Evolutionary conservation across 371 early-diverging fungal genomes (phyloP).

Genomic region (Zopfochytrium polystomum): DNA sequence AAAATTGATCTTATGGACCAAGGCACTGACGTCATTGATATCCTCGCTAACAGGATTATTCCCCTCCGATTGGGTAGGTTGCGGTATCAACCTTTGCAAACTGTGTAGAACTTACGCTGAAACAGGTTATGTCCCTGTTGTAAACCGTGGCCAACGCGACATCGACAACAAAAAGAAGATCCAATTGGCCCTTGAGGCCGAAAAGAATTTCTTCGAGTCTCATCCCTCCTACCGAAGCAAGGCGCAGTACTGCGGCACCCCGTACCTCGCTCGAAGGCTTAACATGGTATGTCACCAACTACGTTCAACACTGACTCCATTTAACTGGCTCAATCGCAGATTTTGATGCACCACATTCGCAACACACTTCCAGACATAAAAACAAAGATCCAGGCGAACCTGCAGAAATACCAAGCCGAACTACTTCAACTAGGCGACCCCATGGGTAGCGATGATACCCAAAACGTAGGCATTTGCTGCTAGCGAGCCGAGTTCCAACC

Average conservation of each 20-base stretch:
- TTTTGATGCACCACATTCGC: constrained; percentile 96
- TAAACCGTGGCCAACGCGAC: constrained; percentile 96
- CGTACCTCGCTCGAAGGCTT: constrained; percentile 91
- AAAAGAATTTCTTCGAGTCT: constrained; percentile 88
- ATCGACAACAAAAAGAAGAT: constrained; percentile 91
- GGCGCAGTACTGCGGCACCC: constrained; percentile 97
- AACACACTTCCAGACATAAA: constrained; percentile 97
- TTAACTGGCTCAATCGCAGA: constrained; percentile 49
- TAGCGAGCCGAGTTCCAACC: no score
- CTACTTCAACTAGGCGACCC: constrained; percentile 88
- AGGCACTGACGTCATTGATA: constrained; percentile 99
- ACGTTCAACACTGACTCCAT: constrained; percentile 11
- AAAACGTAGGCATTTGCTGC: constrained; percentile 29
- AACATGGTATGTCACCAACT: constrained; percentile 66
- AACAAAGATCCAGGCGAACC: constrained; percentile 80
- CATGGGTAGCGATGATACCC: constrained; percentile 53
- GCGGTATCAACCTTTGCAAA: background rate
- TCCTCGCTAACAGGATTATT: constrained; percentile 94
- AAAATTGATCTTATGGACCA: constrained; percentile 99
- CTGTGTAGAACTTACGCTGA: constrained; percentile 2
- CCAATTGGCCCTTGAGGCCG: constrained; percentile 77
- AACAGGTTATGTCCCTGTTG: constrained; percentile 86
- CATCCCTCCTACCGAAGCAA: constrained; percentile 92
- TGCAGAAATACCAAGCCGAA: constrained; percentile 82
- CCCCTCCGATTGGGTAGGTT: constrained; percentile 81